These are phyloP conservation scores for Podospora fimiseda DNA, from an alignment of 495 filamentous ascomycete species.

Conservation along the genomic window DNA sequence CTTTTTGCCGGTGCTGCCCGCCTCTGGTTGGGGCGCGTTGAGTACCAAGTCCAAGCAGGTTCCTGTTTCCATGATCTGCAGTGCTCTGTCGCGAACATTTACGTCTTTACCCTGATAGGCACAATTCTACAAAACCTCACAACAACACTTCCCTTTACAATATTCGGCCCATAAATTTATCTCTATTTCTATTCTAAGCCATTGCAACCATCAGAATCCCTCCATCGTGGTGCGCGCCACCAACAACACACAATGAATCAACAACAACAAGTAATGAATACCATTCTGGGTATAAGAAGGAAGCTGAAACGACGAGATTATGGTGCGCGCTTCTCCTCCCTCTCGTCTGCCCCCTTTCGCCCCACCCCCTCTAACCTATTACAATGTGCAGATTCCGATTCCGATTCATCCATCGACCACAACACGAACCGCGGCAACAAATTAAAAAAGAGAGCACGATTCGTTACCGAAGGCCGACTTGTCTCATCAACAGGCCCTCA, in stretches of 20 bases:
- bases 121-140: too few species aligned
- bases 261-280: not conserved
- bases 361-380: not conserved
- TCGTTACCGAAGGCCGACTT: slow-evolving; percentile 70
- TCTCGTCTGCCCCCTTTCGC: not conserved
- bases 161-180: too few species aligned
- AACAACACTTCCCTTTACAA: too few species aligned
- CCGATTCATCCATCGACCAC: slow-evolving; percentile 73
- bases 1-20: slow-evolving; percentile 12
- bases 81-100: not conserved
- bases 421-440: slow-evolving; percentile 90
- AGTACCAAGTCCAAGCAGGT: not conserved
- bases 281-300: not conserved
- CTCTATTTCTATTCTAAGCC: too few species aligned
- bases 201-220: too few species aligned
- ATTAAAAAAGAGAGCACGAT: slow-evolving; percentile 72
- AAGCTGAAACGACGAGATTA: not conserved
- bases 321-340: not conserved
- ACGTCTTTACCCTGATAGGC: too few species aligned
- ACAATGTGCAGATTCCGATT: slow-evolving; percentile 63
- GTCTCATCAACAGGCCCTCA: slow-evolving; percentile 62
- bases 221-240: not conserved
- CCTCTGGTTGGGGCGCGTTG: slow-evolving; percentile 1
- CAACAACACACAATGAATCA: not conserved
- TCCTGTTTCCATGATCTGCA: not conserved